Base-by-base conservation (phyloP, 108 stramenopile genomes). In the Nitzschia sp. region DNA sequence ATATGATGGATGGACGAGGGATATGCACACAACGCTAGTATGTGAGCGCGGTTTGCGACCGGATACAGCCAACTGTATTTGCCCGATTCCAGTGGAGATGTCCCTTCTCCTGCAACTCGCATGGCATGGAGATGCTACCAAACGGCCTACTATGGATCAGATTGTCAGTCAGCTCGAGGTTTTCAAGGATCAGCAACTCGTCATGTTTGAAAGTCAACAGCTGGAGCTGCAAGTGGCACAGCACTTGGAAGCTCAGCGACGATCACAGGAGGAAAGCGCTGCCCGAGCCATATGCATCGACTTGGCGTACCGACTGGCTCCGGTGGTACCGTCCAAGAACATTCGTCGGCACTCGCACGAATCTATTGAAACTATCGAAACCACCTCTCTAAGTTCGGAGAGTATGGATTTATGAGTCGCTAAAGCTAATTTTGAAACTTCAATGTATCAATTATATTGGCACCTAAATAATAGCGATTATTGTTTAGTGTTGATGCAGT, bases 21-120 rank as follows among this genome's bases (percentile, higher is more conserved):
- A 87, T 52, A 87, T 90, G 81, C 89, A 90, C 66, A 65, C 82
- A 11, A 75, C 85, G 36, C 55, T 90, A 64, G 89, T 87, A 0
- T 87, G 87, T 22, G 72, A 70, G 6, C 46, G 58, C 29, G 75
- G 75, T 21, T 15, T 75, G 32, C 68, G 80, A n/a, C 80, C 80
- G 15, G 78, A 79, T 22, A 68, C 57, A 21, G 50, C 17, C 32
- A 46, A 65, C 22, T 68, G 66, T 5, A 23, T 62, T 22, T 38
- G 55, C 34, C 68, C 75, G 0, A 76, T 69, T 45, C 69, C 69
- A 21, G 5, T 44, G 5, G 65, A 70, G 25, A 75, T 75, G 68
- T 26, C 21, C 25, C n/a, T 63, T 0, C 27, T 80, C 3, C 44
- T 80, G 60, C 54, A 75, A 30, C 62, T 56, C 6, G 30, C 63